phyloP scores from a whole-genome alignment of 352 stramenopile genomes.

The Thalassiosira sp. region DNA sequence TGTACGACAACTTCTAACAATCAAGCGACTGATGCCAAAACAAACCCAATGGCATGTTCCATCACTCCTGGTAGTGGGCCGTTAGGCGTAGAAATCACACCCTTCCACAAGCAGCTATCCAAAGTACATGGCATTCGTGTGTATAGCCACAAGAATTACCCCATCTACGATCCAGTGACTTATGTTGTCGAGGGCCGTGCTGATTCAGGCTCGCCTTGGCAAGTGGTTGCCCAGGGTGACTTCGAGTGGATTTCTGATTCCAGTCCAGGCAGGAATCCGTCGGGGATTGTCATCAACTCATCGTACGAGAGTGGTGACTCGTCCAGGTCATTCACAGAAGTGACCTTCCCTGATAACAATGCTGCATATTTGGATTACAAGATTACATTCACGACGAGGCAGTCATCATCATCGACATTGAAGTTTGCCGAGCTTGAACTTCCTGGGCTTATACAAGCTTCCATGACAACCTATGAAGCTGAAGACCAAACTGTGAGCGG shows the following conservation, averaged over 20 bases:
- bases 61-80: too few species aligned
- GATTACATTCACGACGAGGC: background rate
- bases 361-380: background rate
- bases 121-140: conserved; percentile 11
- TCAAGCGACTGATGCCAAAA: too few species aligned
- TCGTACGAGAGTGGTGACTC: conserved; percentile 13
- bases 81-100: background rate
- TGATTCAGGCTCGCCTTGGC: background rate
- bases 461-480: too few species aligned
- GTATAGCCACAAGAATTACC: conserved; percentile 2
- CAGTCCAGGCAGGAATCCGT: background rate
- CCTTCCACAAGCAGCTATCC: background rate
- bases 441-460: background rate
- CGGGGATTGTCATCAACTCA: background rate
- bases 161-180: background rate
- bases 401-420: background rate
- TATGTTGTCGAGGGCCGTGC: conserved; percentile 1
- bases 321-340: background rate
- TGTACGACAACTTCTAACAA: too few species aligned
- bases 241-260: background rate
- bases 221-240: background rate
- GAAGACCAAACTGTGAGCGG: too few species aligned
- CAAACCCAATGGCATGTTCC: too few species aligned
- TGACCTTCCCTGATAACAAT: background rate
- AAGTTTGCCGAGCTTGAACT: background rate